Conservation (phyloP, 75 land plant species). For the Pseudotsuga menziesii region DNA sequence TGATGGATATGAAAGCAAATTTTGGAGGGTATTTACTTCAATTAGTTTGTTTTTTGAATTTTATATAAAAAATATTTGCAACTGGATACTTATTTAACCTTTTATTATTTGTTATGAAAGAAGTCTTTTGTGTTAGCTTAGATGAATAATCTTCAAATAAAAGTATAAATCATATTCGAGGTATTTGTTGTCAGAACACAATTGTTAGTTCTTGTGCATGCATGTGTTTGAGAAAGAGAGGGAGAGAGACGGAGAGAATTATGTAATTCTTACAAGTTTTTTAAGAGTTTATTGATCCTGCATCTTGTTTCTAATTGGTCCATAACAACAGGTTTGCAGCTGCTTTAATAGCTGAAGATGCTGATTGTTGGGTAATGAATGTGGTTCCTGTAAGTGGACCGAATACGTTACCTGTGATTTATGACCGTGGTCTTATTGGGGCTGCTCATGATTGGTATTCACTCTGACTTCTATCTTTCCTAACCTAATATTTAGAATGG, state of each 20-base stretch:
- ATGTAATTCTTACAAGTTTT: background rate
- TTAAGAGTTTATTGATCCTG: background rate
- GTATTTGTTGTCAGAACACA: no score
- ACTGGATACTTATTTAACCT: no score
- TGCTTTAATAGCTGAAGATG: conserved; percentile 45
- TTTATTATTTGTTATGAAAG: background rate
- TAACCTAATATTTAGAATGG: no score
- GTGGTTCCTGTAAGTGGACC: conserved; percentile 79
- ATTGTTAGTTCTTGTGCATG: background rate
- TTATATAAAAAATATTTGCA: no score
- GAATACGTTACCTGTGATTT: conserved; percentile 86
- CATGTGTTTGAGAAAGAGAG: background rate
- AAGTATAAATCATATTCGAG: background rate
- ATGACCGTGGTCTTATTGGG: conserved; percentile 78
- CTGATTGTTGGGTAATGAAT: conserved; percentile 91
- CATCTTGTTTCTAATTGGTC: background rate
- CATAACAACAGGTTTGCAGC: conserved; percentile 70
- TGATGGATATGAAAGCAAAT: conserved; percentile 90
- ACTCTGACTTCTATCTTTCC: background rate
- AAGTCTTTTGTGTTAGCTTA: background rate
- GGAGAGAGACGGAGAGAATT: background rate
- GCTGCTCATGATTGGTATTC: conserved; percentile 90
- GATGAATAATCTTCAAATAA: background rate
- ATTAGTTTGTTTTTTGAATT: background rate
- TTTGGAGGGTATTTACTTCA: conserved; percentile 67